Percentiles rank a stretch among this genome's conserved stretches.
phyloP scores from a whole-genome alignment of 441 rosid genomes.

The Pelargonium cotyledonis region DNA sequence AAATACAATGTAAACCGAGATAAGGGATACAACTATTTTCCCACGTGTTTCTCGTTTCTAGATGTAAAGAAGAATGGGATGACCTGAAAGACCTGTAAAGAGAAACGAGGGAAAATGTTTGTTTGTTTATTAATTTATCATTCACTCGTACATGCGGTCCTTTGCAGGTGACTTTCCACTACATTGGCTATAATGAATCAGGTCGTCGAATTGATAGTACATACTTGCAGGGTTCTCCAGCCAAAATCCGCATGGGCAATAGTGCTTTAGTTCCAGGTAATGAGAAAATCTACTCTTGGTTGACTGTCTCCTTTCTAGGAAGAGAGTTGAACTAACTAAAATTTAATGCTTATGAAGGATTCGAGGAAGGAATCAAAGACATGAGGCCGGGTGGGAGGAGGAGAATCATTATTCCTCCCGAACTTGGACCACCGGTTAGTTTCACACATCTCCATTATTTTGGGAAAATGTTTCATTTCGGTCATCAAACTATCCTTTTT shows the following conservation, averaged over 20 bases:
- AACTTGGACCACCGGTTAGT: slow-evolving; percentile 94
- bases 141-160: neutral
- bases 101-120: neutral
- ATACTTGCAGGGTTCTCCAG: slow-evolving; percentile 79
- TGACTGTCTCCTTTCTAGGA: neutral
- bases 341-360: slow-evolving; percentile 44
- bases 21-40: neutral
- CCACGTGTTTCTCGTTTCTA: no score
- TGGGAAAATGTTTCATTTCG: neutral
- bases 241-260: slow-evolving; percentile 79
- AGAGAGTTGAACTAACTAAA: neutral
- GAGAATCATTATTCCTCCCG: slow-evolving; percentile 91
- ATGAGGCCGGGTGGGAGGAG: slow-evolving; percentile 92
- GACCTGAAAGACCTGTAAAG: neutral
- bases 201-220: slow-evolving; percentile 91
- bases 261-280: slow-evolving; percentile 89
- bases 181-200: slow-evolving; percentile 84
- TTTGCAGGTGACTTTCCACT: slow-evolving; percentile 73
- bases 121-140: neutral
- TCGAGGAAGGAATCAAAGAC: slow-evolving; percentile 79
- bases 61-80: neutral
- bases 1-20: neutral
- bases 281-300: neutral
- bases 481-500: neutral
- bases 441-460: slow-evolving; percentile 9